Evolutionary conservation across 768 basidiomycete species (phyloP).

Genomic region (Ramaria sp.): DNA sequence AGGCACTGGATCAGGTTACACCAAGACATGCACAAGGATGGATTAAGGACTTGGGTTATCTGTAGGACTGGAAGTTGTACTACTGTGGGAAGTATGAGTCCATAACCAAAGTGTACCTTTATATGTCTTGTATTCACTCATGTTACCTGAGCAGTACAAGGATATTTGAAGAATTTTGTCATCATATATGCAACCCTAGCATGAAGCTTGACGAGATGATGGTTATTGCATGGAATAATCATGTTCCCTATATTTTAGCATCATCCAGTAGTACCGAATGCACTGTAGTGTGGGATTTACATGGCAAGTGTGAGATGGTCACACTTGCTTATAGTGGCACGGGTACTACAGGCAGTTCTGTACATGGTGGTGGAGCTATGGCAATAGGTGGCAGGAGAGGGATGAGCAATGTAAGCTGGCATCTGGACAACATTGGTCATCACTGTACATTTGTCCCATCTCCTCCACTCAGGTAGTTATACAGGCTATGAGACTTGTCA

Average conservation of each 20-base stretch:
- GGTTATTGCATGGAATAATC: slow-evolving; percentile 90
- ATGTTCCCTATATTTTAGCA: slow-evolving; percentile 88
- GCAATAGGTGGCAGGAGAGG: slow-evolving; percentile 78
- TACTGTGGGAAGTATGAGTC: too few species aligned
- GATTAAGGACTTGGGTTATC: too few species aligned
- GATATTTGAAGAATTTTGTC: too few species aligned
- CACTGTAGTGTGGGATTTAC: slow-evolving; percentile 95
- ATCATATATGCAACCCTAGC: slow-evolving; percentile 87
- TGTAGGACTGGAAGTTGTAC: too few species aligned
- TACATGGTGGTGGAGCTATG: slow-evolving; percentile 40
- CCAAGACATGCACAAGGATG: too few species aligned
- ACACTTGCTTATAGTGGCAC: slow-evolving; percentile 83
- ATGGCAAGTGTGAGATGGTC: slow-evolving; percentile 88
- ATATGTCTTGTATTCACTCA: too few species aligned
- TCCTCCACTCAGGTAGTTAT: slow-evolving; percentile 12
- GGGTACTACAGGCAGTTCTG: slow-evolving; percentile 50
- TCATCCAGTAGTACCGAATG: slow-evolving; percentile 89
- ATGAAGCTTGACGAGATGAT: slow-evolving; percentile 93
- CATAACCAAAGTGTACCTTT: too few species aligned
- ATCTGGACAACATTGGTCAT: slow-evolving; percentile 80
- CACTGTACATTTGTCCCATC: background rate
- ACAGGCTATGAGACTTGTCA: slow-evolving; percentile 90
- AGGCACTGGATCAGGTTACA: too few species aligned
- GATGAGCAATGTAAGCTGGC: slow-evolving; percentile 98
- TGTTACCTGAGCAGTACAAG: too few species aligned